Conservation (phyloP, 2,329 filamentous ascomycete species). For the Aspergillus pseudoterreus region DNA sequence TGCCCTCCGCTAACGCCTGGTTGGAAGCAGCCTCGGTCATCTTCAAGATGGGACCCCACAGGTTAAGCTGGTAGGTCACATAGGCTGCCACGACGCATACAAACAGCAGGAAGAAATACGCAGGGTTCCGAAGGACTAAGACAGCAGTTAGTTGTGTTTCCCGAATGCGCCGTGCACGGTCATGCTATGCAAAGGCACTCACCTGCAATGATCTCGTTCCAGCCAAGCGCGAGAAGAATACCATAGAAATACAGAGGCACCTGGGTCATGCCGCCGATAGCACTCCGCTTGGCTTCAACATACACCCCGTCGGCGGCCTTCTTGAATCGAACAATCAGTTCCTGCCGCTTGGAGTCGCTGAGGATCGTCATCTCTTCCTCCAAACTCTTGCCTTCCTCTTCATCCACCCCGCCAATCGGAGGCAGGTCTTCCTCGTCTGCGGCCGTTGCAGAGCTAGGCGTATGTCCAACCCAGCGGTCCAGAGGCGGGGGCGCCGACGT, state of each 20-base stretch:
- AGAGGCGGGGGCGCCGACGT: constrained; percentile 78
- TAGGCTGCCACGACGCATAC: constrained; percentile 74
- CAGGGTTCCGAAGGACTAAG: constrained; percentile 83
- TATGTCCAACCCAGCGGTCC: constrained; percentile 73
- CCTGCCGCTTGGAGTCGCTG: constrained; percentile 82
- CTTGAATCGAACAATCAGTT: constrained; percentile 92
- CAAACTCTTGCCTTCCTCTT: constrained; percentile 88
- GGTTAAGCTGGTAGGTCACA: constrained; percentile 86
- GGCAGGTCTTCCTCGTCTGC: constrained; percentile 86
- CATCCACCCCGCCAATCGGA: constrained; percentile 90
- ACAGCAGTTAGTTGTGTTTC: not conserved
- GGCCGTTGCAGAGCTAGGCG: constrained; percentile 68
- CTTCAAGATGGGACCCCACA: constrained; percentile 92
- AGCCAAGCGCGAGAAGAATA: constrained; percentile 83
- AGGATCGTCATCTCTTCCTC: constrained; percentile 97
- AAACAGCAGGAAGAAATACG: constrained; percentile 87
- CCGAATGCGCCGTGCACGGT: not conserved
- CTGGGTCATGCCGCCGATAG: constrained; percentile 91
- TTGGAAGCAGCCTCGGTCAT: constrained; percentile 86
- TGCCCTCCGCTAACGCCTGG: constrained; percentile 87
- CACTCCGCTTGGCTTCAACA: constrained; percentile 94
- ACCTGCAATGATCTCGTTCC: constrained; percentile 97
- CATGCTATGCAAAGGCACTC: constrained; percentile 36
- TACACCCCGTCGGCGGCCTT: constrained; percentile 98
- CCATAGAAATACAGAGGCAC: constrained; percentile 94